Base-by-base conservation (phyloP, 257 asterid genomes). In the Knoxia roxburghii region DNA sequence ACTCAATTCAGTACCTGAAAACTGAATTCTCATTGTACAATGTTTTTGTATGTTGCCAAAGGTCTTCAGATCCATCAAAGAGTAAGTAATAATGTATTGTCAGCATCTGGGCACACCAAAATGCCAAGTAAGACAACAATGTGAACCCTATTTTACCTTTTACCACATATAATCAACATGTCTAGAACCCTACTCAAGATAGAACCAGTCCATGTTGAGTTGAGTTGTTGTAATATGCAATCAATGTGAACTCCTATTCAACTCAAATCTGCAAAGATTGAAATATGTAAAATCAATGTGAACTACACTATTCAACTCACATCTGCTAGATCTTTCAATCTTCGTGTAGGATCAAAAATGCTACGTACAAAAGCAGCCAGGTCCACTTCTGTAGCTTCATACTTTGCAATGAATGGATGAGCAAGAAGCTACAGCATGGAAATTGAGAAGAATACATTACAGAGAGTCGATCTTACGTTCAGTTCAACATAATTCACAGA, bases 261-360 rank as follows among this genome's bases (percentile, higher is more conserved):
- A n/a, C n/a, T n/a, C n/a, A n/a, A n/a, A n/a, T n/a, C n/a, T n/a
- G n/a, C n/a, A n/a, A n/a, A n/a, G n/a, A n/a, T n/a, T n/a, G n/a
- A n/a, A n/a, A n/a, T n/a, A 37, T 37, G 9, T 37, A 24, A 48
- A 68, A 52, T 18, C 58, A 64, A 20, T 46, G 41, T 64, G 41
- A n/a, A 15, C 43, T 17, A 9, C 41, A 73, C 61, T 37, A 68
- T 58, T 72, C 53, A 71, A 79, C 97, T 94, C 76, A 94, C 99
- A 82, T 94, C 99, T 64, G 96, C 99, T 45, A 94, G 81, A 75
- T 94, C 97, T 79, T 90, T 94, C 97, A 90, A 83, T 86, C 87
- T 81, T 80, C 82, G 88, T 35, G 84, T 78, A 35, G 97, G 97
- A 74, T 94, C 90, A 68, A 94, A 94, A 73, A 86, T 86, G 73